Evolutionary conservation across 306 rosid species (phyloP).

Genomic region (Trichosanthes cucumerina): DNA sequence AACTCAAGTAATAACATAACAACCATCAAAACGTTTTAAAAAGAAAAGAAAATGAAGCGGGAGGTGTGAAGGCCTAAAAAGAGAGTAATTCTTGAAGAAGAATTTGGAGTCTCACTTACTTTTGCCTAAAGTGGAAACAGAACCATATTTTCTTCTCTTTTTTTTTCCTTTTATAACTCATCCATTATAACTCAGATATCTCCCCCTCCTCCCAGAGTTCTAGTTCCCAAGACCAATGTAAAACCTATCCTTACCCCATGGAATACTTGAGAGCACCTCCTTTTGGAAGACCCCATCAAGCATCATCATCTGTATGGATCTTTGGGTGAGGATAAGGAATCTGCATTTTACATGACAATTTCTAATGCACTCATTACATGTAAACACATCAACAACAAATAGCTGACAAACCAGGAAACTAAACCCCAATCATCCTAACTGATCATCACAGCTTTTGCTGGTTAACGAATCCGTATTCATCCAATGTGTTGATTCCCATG

Average conservation of each 20-base stretch:
- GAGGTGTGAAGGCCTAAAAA: not conserved
- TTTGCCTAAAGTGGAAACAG: slow-evolving; percentile 28
- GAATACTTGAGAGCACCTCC: slow-evolving; percentile 27
- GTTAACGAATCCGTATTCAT: slow-evolving; percentile 16
- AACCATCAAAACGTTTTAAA: not conserved
- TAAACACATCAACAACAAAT: slow-evolving; percentile 21
- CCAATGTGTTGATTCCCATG: slow-evolving; percentile 9
- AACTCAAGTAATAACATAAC: too few species aligned
- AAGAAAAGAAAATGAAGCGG: not conserved
- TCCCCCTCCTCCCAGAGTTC: slow-evolving; percentile 8
- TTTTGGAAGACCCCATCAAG: slow-evolving; percentile 18
- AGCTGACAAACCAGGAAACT: slow-evolving; percentile 31
- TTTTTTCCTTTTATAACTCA: not conserved
- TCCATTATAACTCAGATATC: not conserved
- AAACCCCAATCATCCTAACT: slow-evolving; percentile 25
- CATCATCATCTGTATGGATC: slow-evolving; percentile 11
- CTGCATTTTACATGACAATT: slow-evolving; percentile 26
- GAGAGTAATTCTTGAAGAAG: slow-evolving; percentile 8
- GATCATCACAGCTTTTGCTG: slow-evolving; percentile 23
- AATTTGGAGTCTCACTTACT: not conserved
- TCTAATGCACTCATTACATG: slow-evolving; percentile 33
- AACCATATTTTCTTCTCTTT: slow-evolving; percentile 12
- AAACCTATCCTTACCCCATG: slow-evolving; percentile 23
- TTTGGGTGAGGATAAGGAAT: slow-evolving; percentile 28
- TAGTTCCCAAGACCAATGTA: slow-evolving; percentile 22